These are phyloP conservation scores for Phytophthora brassicae DNA, from an alignment of 352 stramenopile species.

Conservation along the genomic window DNA sequence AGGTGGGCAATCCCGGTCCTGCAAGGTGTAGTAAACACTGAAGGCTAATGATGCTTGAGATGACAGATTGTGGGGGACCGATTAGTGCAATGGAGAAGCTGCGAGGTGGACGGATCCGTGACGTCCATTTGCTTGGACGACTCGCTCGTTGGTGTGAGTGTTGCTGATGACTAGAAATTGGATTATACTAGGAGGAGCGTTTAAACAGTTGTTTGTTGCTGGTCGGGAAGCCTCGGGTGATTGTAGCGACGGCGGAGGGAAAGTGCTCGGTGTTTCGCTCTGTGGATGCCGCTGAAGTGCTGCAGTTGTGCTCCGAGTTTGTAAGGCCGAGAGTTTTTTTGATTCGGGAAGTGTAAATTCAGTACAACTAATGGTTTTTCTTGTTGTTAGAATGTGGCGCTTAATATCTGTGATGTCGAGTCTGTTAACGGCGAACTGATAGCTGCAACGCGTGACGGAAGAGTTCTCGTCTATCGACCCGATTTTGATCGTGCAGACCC, in stretches of 20 bases:
- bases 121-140: slow-evolving; percentile 66
- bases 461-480: slow-evolving; percentile 51
- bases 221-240: slow-evolving; percentile 46
- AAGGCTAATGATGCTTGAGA: neutral
- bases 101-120: slow-evolving; percentile 68
- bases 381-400: slow-evolving; percentile 49
- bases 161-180: neutral
- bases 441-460: slow-evolving; percentile 64
- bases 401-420: slow-evolving; percentile 70
- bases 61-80: slow-evolving; percentile 49
- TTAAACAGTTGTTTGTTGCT: neutral
- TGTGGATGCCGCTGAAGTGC: slow-evolving; percentile 49
- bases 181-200: neutral
- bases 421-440: slow-evolving; percentile 58
- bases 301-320: slow-evolving; percentile 65
- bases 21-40: too few relatives aligned
- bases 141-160: slow-evolving; percentile 38
- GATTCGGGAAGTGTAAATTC: neutral
- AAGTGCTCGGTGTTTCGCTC: slow-evolving; percentile 65
- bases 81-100: slow-evolving; percentile 58
- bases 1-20: slow-evolving; percentile 41
- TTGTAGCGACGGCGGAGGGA: slow-evolving; percentile 77
- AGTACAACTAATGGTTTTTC: slow-evolving; percentile 2
- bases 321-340: slow-evolving; percentile 34
- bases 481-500: slow-evolving; percentile 19